Evolutionary conservation across 1,284 basidiomycete species (phyloP), one percentile per base, ranked within the genome.

Genomic region (Ceratobasidium sp.): DNA sequence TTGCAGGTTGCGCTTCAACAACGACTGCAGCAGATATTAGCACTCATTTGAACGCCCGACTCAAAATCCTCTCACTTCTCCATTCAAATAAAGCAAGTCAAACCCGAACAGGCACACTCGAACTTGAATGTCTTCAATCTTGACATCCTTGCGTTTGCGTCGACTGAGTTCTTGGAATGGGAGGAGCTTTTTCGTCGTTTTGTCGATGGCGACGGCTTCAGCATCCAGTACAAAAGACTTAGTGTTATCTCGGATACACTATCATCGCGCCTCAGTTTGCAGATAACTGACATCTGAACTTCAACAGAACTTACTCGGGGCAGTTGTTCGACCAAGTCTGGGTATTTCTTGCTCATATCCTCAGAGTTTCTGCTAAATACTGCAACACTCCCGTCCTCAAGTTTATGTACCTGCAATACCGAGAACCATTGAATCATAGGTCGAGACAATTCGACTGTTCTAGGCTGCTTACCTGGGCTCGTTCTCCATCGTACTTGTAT

Each of bases 261-360:
- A 77, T 21, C 14, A 18, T 55, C 50, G 72, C 77, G 69, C 75
- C 69, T 8, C 74, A 73, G 61, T 69, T 76, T n/a, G n/a, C n/a
- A n/a, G n/a, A n/a, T n/a, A n/a, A n/a, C n/a, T n/a, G 48, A 80
- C 76, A n/a, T n/a, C n/a, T n/a, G n/a, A n/a, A n/a, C n/a, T n/a
- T n/a, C n/a, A 39, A 39, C 36, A 14, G 14, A 18, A 83, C 86
- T 76, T 75, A 94, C 96, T 58, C 87, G 86, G 0, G 96, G 95
- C 39, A 98, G 85, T 79, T 98, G 96, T 77, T 95, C 93, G 18
- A 98, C 89, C 16, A 99, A 84, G 83, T 99, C 97, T 0, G 97
- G 97, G 82, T 99, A 99, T 80, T 99, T 99, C 79, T 96, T 96
- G 80, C 93, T 96, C 97, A 99, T 99, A 79, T 99, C 95, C 80